phyloP scores from a whole-genome alignment of 345 rosid genomes.

The Linum trigynum region DNA sequence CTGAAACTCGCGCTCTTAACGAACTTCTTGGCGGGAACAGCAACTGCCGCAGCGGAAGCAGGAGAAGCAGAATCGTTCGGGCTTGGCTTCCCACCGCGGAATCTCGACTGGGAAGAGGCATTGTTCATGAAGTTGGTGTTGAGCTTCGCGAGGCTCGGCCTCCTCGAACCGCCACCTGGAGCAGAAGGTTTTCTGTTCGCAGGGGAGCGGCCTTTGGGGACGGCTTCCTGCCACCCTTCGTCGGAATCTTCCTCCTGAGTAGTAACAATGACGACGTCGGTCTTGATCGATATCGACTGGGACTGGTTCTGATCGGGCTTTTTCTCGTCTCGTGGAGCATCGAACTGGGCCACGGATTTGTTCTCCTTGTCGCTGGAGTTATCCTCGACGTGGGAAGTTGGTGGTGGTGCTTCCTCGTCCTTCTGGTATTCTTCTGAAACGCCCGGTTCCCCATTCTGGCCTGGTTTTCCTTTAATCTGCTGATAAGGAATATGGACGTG shows the following conservation, averaged over 20 bases:
- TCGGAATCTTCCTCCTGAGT: conserved; percentile 51
- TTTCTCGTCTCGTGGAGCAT: conserved; percentile 41
- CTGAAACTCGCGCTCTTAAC: conserved; percentile 68
- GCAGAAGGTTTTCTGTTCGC: conserved; percentile 49
- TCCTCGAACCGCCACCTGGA: conserved; percentile 30
- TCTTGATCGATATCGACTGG: conserved; percentile 23
- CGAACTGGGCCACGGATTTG: conserved; percentile 43
- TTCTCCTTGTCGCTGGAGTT: conserved; percentile 76
- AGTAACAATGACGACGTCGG: conserved; percentile 24
- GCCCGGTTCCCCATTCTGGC: conserved; percentile 52
- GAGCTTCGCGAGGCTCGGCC: conserved; percentile 78
- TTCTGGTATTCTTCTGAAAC: conserved; percentile 48
- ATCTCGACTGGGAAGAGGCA: conserved; percentile 43
- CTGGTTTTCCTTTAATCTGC: conserved; percentile 70
- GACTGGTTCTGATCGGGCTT: conserved; percentile 41
- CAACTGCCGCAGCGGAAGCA: conserved; percentile 33
- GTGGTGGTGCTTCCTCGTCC: conserved; percentile 38
- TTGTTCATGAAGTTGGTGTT: conserved; percentile 72
- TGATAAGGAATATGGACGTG: conserved; percentile 11
- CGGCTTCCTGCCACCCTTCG: conserved; percentile 99
- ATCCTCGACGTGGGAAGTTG: conserved; percentile 37
- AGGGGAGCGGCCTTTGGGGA: conserved; percentile 73
- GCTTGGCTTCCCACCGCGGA: conserved; percentile 46
- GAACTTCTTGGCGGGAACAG: conserved; percentile 44
- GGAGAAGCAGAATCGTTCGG: conserved; percentile 41